Evolutionary conservation across 805 yeast species (phyloP), one percentile per base, ranked within the genome.

Genomic region (Naumovozyma castellii): DNA sequence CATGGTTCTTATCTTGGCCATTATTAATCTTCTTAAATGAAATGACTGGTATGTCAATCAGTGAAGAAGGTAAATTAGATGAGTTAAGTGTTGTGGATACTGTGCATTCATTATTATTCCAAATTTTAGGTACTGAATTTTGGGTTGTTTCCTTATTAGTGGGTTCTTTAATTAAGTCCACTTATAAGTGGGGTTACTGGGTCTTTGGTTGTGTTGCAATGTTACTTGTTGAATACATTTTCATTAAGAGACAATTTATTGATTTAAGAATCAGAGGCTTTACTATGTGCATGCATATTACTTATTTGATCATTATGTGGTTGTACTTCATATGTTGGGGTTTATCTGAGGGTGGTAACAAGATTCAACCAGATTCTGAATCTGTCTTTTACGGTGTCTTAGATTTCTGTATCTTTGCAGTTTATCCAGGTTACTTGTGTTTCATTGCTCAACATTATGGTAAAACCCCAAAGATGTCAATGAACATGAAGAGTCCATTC

Each of bases 161-260:
- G 51, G 84, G 82, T 50, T 44, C 72, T 16, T 62, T 78, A 47
- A 72, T 78, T 43, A 46, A 54, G 27, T 68, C 80, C 6, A 60
- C 74, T 34, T 78, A 78, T 60, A 78, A 75, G 56, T 78, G 84
- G 84, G 85, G 84, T 56, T 78, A 74, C 65, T 78, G 73, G 59
- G 69, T 73, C 5, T 73, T 78, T 56, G 76, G 73, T 22, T 65
- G 65, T 32, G 58, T 59, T 43, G 67, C 69, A 28, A 62, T 67
- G 58, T 45, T 73, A 43, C 62, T 66, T 40, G 66, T 66, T 17
- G 55, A 69, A 32, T 44, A 44, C 16, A 36, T 54, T 47, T 32
- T 59, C 22, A 20, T 57, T 18, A 47, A 45, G 32, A 54, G 62
- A 34, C 67, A 70, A 50, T 38, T 65, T 34, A 44, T 44, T 35